Evolutionary conservation across 371 early-diverging fungal genomes (phyloP), one percentile per base, ranked within the genome.

Genomic region (Mortierella sp.): DNA sequence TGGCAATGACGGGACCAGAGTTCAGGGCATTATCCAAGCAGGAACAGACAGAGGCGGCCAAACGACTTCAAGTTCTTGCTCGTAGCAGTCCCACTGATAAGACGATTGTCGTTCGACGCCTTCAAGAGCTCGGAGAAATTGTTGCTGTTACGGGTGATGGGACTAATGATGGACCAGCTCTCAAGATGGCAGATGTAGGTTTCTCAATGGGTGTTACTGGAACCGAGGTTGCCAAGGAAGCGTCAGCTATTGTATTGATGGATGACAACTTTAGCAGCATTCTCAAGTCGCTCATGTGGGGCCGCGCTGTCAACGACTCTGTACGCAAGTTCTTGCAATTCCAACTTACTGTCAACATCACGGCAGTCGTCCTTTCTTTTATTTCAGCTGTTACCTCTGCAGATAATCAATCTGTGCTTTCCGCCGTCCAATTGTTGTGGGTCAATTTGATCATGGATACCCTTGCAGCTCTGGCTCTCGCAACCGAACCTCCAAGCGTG

Each of bases 131-230:
- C 58, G 96, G 94, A 33, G 96, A 98, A 79, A 94, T 97, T 24
- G 98, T 98, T 22, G 98, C 95, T 24, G 96, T 98, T 84, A 98
- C 98, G 5, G 98, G 98, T 63, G 98, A 98, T 86, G 99, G 98
- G 58, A 96, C 98, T 62, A 99, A 98, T 87, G 99, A 99, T 85
- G 97, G 95, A 2, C 98, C 98, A 28, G 97, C 98, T 4, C 90
- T 99, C 55, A 96, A 96, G 84, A 84, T 92, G 80, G 98, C 98
- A 38, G 97, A 99, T 85, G 96, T 99, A 65, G 99, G 99, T 15
- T 98, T 98, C 85, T 90, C 93, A 69, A 98, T 98, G 99, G 99
- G 99, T 63, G 95, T 98, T 76, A 87, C 95, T 48, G 99, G 99
- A 60, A 98, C 99, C 5, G 98, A 98, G 83, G 96, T 98, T 2